phyloP scores from a whole-genome alignment of 2,329 filamentous ascomycete genomes.

The Aspergillus neotritici region DNA sequence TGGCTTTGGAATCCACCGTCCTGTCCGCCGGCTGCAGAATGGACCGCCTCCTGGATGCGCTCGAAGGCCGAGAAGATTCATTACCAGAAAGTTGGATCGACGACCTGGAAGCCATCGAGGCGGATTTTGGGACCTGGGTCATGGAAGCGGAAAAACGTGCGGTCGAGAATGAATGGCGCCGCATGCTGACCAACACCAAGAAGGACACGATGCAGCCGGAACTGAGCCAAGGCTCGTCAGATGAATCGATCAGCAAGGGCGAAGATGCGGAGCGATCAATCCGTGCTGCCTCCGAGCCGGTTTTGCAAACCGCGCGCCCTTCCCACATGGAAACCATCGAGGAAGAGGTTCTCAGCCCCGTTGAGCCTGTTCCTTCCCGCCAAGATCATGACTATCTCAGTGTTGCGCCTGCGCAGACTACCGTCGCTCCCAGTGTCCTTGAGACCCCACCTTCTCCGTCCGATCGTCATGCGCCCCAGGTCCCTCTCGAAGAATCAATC shows the following conservation, averaged over 20 bases:
- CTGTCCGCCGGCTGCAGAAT: slow-evolving; percentile 64
- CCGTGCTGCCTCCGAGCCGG: neutral
- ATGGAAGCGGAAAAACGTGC: slow-evolving; percentile 69
- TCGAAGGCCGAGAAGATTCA: slow-evolving; percentile 79
- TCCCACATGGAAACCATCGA: slow-evolving; percentile 20
- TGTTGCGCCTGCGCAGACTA: no score
- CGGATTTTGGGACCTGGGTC: slow-evolving; percentile 73
- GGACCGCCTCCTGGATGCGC: slow-evolving; percentile 77
- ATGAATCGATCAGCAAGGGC: neutral
- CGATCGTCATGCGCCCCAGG: no score
- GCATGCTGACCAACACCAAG: slow-evolving; percentile 12
- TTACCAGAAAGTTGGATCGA: slow-evolving; percentile 85
- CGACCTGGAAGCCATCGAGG: slow-evolving; percentile 72
- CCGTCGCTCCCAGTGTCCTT: no score
- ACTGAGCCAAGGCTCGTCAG: neutral
- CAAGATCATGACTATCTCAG: neutral
- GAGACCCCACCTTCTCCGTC: no score
- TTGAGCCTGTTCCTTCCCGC: neutral
- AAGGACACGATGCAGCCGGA: neutral
- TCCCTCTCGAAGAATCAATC: no score
- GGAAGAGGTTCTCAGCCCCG: slow-evolving; percentile 14
- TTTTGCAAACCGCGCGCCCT: slow-evolving; percentile 8
- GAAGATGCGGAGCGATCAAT: neutral
- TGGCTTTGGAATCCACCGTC: slow-evolving; percentile 64
- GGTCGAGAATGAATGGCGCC: slow-evolving; percentile 56